A percentile compares a stretch with the other conserved stretches of the same genome.
These are phyloP conservation scores for Venturiaceae sp. DNA, from an alignment of 2,329 filamentous ascomycete genomes.

Conservation along the genomic window DNA sequence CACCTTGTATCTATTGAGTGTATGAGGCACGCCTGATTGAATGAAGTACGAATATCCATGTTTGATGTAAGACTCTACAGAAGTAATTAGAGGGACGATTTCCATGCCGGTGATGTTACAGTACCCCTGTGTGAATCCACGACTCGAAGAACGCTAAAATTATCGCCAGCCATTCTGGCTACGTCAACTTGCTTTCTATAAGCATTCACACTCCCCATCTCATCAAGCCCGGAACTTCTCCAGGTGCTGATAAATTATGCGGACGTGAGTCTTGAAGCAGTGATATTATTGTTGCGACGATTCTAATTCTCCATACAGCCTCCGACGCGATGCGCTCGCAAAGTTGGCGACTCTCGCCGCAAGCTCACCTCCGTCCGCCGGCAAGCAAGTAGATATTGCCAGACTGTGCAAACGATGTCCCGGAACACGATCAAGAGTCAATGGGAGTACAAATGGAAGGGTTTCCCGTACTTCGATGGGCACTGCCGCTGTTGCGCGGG, in stretches of 20 bases:
- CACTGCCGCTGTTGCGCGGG: slow-evolving; percentile 7
- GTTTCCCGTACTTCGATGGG: slow-evolving; percentile 4
- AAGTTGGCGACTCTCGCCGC: slow-evolving; percentile 40
- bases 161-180: neutral
- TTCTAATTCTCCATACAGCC: slow-evolving; percentile 12
- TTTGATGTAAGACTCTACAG: neutral
- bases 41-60: neutral
- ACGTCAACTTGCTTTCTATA: neutral
- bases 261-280: neutral
- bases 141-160: neutral
- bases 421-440: slow-evolving; percentile 6
- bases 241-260: neutral
- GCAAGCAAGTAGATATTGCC: slow-evolving; percentile 25
- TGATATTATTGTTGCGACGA: neutral
- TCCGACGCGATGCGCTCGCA: slow-evolving; percentile 39
- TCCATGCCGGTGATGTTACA: neutral
- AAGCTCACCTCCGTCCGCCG: slow-evolving; percentile 18
- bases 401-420: slow-evolving; percentile 31
- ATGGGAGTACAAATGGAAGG: slow-evolving; percentile 5
- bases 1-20: neutral
- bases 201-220: neutral
- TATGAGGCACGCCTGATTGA: neutral
- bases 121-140: neutral
- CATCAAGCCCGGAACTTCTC: neutral
- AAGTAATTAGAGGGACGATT: neutral